Conservation (phyloP, 2,329 filamentous ascomycete genomes). For the Xylaria sp. region DNA sequence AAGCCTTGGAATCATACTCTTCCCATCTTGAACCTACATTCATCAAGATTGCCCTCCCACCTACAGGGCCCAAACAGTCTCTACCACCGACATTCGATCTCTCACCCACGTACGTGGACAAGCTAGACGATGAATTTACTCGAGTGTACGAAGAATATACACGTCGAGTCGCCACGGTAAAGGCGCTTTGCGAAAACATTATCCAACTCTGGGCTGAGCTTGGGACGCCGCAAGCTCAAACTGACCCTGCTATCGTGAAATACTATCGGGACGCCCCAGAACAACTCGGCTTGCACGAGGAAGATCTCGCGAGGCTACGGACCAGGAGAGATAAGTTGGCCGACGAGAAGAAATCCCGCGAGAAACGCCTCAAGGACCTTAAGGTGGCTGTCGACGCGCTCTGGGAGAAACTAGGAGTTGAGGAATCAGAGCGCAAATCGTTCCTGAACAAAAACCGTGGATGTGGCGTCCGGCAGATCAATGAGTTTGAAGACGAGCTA, state of each 20-base stretch:
- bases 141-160: conserved; percentile 97
- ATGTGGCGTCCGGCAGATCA: conserved; percentile 90
- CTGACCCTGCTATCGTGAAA: conserved; percentile 87
- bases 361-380: conserved; percentile 80
- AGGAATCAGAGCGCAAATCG: conserved; percentile 82
- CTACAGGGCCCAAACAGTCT: conserved; percentile 78
- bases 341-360: conserved; percentile 88
- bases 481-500: conserved; percentile 95
- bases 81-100: conserved; percentile 89
- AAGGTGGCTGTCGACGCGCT: conserved; percentile 81
- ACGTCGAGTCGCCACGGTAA: conserved; percentile 79
- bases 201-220: conserved; percentile 97
- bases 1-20: conserved; percentile 94
- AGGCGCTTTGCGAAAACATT: conserved; percentile 81
- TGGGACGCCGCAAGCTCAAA: conserved; percentile 92
- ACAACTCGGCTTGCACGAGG: conserved; percentile 90
- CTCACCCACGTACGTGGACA: conserved; percentile 87
- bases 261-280: conserved; percentile 91
- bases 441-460: conserved; percentile 91
- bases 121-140: conserved; percentile 90
- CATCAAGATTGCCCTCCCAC: conserved; percentile 85
- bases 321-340: conserved; percentile 82
- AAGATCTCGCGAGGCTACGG: conserved; percentile 80
- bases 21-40: conserved; percentile 93
- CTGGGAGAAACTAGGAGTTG: conserved; percentile 88